These are phyloP conservation scores for Ocimum tenuiflorum DNA, from an alignment of 257 asterid genomes.

Conservation along the genomic window DNA sequence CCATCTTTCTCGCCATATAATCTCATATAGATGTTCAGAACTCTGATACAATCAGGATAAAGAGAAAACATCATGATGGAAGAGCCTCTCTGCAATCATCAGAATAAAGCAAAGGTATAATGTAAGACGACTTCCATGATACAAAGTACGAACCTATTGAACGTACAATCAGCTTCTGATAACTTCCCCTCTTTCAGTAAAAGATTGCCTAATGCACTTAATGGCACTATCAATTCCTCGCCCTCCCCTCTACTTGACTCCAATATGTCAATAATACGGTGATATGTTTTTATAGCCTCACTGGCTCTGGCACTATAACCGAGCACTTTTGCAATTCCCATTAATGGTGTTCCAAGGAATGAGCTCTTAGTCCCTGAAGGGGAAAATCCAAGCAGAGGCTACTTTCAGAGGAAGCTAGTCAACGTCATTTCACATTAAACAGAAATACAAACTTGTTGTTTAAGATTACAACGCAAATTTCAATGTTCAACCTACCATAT, in stretches of 20 bases:
- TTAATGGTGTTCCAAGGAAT: slow-evolving; percentile 55
- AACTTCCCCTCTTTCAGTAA: slow-evolving; percentile 54
- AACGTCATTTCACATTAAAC: background rate
- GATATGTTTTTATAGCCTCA: slow-evolving; percentile 53
- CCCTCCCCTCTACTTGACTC: slow-evolving; percentile 45
- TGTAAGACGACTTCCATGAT: slow-evolving; percentile 3
- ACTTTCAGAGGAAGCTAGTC: background rate
- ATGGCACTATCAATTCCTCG: slow-evolving; percentile 59
- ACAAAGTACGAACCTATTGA: slow-evolving; percentile 43
- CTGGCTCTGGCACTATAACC: slow-evolving; percentile 46
- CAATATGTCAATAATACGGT: slow-evolving; percentile 43
- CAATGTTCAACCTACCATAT: slow-evolving; percentile 44
- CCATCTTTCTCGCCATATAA: slow-evolving; percentile 72
- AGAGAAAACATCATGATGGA: background rate
- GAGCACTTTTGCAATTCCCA: slow-evolving; percentile 70
- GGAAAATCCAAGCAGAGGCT: background rate
- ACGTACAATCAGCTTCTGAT: slow-evolving; percentile 62
- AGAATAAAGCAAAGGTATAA: background rate
- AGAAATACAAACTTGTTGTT: background rate
- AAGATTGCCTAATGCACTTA: slow-evolving; percentile 68
- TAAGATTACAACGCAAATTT: slow-evolving; percentile 7
- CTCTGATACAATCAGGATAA: slow-evolving; percentile 36
- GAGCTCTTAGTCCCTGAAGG: slow-evolving; percentile 51
- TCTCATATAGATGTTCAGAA: slow-evolving; percentile 43
- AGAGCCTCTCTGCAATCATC: slow-evolving; percentile 2